These are phyloP conservation scores for Hyphopichia wangnamkhiaoensis DNA, from an alignment of 1,139 yeast genomes.

Conservation along the genomic window DNA sequence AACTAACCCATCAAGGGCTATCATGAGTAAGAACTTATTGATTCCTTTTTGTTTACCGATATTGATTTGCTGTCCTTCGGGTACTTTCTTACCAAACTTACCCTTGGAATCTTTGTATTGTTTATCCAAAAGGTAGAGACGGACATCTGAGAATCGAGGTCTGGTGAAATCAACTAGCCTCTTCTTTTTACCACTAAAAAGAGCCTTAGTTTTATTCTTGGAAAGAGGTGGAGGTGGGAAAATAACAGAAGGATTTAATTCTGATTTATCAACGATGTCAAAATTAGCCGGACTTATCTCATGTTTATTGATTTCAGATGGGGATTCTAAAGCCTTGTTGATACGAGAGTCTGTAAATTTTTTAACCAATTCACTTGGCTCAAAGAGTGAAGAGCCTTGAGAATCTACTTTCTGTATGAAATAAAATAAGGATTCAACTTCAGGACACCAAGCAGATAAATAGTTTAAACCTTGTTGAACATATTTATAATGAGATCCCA, in stretches of 20 bases:
- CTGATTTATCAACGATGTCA: constrained; percentile 7
- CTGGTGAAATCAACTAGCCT: constrained; percentile 36
- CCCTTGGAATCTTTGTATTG: constrained; percentile 21
- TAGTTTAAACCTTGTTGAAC: constrained; percentile 30
- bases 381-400: background rate
- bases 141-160: constrained; percentile 21
- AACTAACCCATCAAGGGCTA: constrained; percentile 32
- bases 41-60: constrained; percentile 14
- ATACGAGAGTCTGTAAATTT: constrained; percentile 17
- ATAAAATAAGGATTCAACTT: constrained; percentile 23
- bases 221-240: constrained; percentile 34
- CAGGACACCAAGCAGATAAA: constrained; percentile 35
- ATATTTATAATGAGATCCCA: constrained; percentile 36
- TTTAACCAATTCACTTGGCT: constrained; percentile 1
- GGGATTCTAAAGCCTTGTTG: constrained; percentile 7
- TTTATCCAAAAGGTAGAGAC: constrained; percentile 15
- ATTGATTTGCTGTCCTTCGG: constrained; percentile 6
- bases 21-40: constrained; percentile 35
- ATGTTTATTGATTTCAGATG: background rate
- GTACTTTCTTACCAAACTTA: constrained; percentile 21
- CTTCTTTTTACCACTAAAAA: constrained; percentile 23
- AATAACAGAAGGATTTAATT: constrained; percentile 30
- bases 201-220: constrained; percentile 23
- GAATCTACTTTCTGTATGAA: constrained; percentile 12
- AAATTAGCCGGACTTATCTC: background rate